These are phyloP conservation scores for Cicer pinnatifidum DNA, from an alignment of 306 rosid species.

Conservation along the genomic window DNA sequence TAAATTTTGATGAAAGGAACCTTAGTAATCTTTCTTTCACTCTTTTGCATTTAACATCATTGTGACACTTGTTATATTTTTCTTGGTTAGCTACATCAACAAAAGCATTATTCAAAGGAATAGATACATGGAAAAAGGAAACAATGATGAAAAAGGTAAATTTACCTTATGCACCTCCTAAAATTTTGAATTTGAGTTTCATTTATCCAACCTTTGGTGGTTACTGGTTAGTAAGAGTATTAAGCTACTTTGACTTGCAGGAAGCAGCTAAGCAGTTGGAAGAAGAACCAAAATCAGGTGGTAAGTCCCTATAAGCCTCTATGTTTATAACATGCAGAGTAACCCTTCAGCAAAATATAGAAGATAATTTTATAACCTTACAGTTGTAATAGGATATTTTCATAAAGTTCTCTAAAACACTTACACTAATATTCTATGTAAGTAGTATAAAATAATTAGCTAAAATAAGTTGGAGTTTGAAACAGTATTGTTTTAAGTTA, in stretches of 20 bases:
- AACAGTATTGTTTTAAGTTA: not conserved
- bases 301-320: constrained; percentile 47
- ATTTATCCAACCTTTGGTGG: constrained; percentile 18
- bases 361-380: constrained; percentile 2
- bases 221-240: not conserved
- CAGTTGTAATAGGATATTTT: not conserved
- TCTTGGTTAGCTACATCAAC: constrained; percentile 64
- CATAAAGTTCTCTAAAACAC: not conserved
- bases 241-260: constrained; percentile 55
- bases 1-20: too few species aligned
- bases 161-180: not conserved
- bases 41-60: too few species aligned
- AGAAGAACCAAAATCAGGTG: constrained; percentile 57
- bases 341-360: not conserved
- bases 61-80: too few species aligned
- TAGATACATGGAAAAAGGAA: constrained; percentile 80
- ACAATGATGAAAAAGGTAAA: constrained; percentile 68
- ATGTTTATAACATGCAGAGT: constrained; percentile 2
- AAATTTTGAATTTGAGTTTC: constrained; percentile 15
- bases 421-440: too few species aligned
- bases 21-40: too few species aligned
- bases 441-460: too few species aligned
- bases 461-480: not conserved
- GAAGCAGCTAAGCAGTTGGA: constrained; percentile 63
- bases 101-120: constrained; percentile 75